Base-by-base conservation (phyloP, 139 green algal species). In the Pleodorina starrii region DNA sequence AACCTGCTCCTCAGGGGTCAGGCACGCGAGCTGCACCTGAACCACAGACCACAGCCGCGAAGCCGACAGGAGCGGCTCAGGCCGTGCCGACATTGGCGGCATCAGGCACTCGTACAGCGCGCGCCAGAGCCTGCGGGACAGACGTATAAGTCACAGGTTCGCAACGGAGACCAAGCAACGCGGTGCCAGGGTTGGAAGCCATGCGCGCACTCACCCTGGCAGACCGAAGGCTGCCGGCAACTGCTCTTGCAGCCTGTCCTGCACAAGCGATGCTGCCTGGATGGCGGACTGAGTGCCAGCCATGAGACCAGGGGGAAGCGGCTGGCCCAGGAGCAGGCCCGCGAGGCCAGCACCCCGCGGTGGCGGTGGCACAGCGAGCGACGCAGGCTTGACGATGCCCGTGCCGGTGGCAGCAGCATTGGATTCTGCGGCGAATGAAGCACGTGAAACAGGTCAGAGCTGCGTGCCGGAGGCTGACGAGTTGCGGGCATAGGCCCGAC, bases 311-410 rank as follows among this genome's bases (percentile, higher is more conserved):
- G 82, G 82, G 14, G 82, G 82, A 44, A 88, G 82, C 35, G 32
- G 82, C 32, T 50, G 66, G 5, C 82, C 82, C n/a, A 88, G 82
- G 42, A 88, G n/a, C 63, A 88, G 63, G 27, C 82, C 82, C 1
- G 82, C 82, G 25, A 88, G 66, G 25, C 82, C 82, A 0, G 66
- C 51, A 32, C 82, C 82, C 12, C 35, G n/a, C 5, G 81, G 81
- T 25, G 81, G 81, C 1, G 81, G 60, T 0, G 60, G 29, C 17
- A 87, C 81, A 0, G 57, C 36, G 11, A 29, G 27, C 29, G 51
- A 17, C 4, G 77, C 12, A 12, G 77, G 77, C 36, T 68, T 66
- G 1, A 85, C 50, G 17, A 72, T 38, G 27, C 46, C 60, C 3
- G n/a, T 29, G 46, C 43, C 74, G 5, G 0, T 21, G 14, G 11